Evolutionary conservation across 1,139 yeast genomes (phyloP).

Genomic region (Sugiyamaella novakii): DNA sequence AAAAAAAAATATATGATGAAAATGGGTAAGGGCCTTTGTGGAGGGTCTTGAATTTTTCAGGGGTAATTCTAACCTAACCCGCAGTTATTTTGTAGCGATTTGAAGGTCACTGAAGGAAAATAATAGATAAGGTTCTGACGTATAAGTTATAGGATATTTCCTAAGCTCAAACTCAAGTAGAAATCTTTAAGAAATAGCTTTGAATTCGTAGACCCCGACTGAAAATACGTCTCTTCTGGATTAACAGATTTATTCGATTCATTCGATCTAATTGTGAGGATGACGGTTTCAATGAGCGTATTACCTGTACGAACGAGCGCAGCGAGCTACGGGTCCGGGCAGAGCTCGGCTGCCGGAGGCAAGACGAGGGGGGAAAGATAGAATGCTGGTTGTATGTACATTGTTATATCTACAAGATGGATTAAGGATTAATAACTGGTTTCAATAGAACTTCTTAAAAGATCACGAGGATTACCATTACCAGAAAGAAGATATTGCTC

Average conservation of each 20-base stretch:
- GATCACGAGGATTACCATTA: slow-evolving; percentile 76
- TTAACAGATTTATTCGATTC: slow-evolving; percentile 2
- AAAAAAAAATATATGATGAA: background rate
- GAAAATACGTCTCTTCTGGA: background rate
- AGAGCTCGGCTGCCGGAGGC: too few species aligned
- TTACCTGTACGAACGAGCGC: background rate
- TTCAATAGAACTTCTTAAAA: slow-evolving; percentile 51
- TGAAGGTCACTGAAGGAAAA: too few species aligned
- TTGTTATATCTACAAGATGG: too few species aligned
- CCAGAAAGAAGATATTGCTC: slow-evolving; percentile 68
- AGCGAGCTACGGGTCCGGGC: too few species aligned
- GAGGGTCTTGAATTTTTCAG: background rate
- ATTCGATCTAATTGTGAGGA: too few species aligned
- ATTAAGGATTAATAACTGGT: slow-evolving; percentile 15
- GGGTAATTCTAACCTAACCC: background rate
- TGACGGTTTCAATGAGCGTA: too few species aligned
- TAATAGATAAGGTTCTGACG: too few species aligned
- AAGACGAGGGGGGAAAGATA: too few species aligned
- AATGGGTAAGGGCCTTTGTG: slow-evolving; percentile 3
- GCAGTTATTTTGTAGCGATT: too few species aligned
- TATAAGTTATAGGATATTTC: too few species aligned
- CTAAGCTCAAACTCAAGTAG: too few species aligned
- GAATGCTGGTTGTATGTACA: slow-evolving; percentile 8
- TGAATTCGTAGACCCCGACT: background rate
- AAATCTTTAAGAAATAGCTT: too few species aligned